Base-by-base conservation (phyloP, 2,329 filamentous ascomycete genomes). In the Aspergillus chevalieri region DNA sequence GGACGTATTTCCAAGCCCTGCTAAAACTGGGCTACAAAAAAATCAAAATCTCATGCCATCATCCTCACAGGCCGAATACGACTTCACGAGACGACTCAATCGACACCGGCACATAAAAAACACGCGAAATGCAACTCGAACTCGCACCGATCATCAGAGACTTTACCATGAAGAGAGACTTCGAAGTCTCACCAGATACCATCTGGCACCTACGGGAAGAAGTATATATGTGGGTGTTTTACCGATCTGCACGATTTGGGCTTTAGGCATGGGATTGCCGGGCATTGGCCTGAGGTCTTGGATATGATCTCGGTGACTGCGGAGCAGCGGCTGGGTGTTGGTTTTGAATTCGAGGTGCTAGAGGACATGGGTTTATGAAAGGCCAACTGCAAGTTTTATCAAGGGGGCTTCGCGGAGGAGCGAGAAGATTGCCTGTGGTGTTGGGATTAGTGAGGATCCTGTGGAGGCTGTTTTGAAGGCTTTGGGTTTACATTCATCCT, bases 1-100 rank as follows among this genome's bases (percentile, higher is more conserved):
- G 87, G 82, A 78, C 79, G 53, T 97, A 91, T 78, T 97, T 97
- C 78, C 85, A 91, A 73, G 93, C 95, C 89, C 82, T 97, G 47
- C 83, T 86, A 62, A 84, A 92, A 53, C 79, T 96, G 45, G 92
- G 93, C 61, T 97, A 94, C 79, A 97, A 96, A 74, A 92, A 97
- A 74, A 96, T 97, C 57, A 91, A 97, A 68, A 86, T 96, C 15
- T 93, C 91, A 4, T 97, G 95, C 73, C 92, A 44, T 95, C 90
- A 0, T 90, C 92, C 10, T 95, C 90, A 36, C 86, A 95, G 66
- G 95, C 87, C 63, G 93, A 97, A 74, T 97, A 91, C 75, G 89
- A 95, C 76, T 97, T 97, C 66, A 95, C 90, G 36, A 81, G 89
- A 58, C 83, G 85, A 63, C 77, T 97, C 58, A 83, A 83, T 96